Base-by-base conservation (phyloP, 2,329 filamentous ascomycete genomes). In the Fusarium sp. region DNA sequence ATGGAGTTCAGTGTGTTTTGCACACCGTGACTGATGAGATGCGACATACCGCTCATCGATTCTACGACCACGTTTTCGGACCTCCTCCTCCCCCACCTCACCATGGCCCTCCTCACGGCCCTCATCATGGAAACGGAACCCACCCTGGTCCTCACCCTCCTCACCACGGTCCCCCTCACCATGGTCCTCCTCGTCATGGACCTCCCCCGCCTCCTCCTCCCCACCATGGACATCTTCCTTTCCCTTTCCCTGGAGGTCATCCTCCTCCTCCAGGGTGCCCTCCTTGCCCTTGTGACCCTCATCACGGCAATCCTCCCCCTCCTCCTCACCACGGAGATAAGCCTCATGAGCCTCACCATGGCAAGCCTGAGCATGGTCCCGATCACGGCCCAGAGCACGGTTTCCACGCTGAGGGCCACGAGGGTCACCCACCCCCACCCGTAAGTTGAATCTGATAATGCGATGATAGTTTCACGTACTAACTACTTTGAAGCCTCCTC, bases 11-110 rank as follows among this genome's bases (percentile, higher is more conserved):
- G 67, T 86, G 84, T 65, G 73, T 85, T 44, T 74, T 84, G 47
- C 76, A 77, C 42, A 74, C 79, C n/a, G 73, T 84, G 48, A 77
- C 80, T 45, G 70, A 79, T 51, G 79, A 80, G 49, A 76, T 84
- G 54, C 79, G 79, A 66, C 77, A 81, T 45, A 70, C 73, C 4
- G 70, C 74, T 13, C 64, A 70, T 13, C 53, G 42, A 32, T 55
- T 76, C 63, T 72, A 70, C 57, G 64, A 66, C 20, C 60, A 44
- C 41, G 46, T 72, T 54, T 70, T 74, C 42, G 69, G 70, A 40
- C 56, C 48, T 48, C 51, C 53, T 44, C 59, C 59, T 32, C 53
- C 65, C 25, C 71, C 54, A n/a, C 53, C 62, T 47, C 59, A 52
- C 24, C 44, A 48, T 24, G 54, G 62, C 10, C 62, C 51, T 56